These are phyloP conservation scores for Umbelopsis sp. DNA, from an alignment of 192 early-diverging fungal genomes.

Conservation along the genomic window DNA sequence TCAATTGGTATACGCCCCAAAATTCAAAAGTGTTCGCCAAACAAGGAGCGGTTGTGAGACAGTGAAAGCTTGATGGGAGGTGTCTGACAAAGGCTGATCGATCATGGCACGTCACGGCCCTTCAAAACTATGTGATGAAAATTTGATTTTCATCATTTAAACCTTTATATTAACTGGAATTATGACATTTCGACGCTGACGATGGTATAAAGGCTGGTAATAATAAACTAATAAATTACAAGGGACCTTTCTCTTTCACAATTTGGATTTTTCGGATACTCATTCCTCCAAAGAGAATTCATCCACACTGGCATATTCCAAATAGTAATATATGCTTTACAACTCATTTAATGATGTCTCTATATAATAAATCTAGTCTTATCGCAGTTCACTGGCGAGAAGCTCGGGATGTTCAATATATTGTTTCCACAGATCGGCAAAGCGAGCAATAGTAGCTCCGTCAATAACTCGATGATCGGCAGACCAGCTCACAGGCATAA, in stretches of 20 bases:
- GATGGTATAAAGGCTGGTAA: no score
- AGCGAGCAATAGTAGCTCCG: conserved; percentile 94
- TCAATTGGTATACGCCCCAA: conserved; percentile 2
- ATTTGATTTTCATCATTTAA: no score
- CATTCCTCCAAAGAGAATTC: no score
- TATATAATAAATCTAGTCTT: conserved; percentile 24
- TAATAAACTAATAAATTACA: no score
- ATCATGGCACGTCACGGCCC: neutral
- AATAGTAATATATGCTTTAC: no score
- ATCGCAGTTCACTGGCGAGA: conserved; percentile 66
- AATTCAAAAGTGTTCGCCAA: conserved; percentile 1
- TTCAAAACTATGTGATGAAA: no score
- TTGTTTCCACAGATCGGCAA: conserved; percentile 82
- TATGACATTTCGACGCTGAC: no score
- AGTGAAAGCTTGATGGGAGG: neutral
- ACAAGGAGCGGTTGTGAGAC: neutral
- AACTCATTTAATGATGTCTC: neutral
- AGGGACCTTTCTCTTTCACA: no score
- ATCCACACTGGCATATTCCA: no score
- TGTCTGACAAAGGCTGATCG: neutral
- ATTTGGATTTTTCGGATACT: no score
- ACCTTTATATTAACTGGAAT: no score
- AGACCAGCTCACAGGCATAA: conserved; percentile 85
- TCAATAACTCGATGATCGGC: conserved; percentile 97
- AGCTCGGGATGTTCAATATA: conserved; percentile 85